Evolutionary conservation across 2,329 filamentous ascomycete genomes (phyloP), one percentile per base, ranked within the genome.

Genomic region (Bertia moriformis): DNA sequence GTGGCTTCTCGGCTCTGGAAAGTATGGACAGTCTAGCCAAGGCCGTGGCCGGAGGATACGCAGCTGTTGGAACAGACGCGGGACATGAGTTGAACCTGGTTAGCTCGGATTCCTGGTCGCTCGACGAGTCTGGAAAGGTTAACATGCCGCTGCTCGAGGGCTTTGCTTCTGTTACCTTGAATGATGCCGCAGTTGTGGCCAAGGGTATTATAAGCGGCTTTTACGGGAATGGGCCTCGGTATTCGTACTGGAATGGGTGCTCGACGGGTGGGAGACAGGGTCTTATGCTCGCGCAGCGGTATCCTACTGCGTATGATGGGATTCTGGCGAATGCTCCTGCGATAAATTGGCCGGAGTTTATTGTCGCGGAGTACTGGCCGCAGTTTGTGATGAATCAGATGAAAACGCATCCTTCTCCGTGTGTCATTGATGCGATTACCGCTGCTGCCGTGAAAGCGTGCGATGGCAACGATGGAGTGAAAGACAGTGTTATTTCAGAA

Each of bases 351-450:
- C 5, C 4, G 12, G 17, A 4, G 17, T 24, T 24, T 38, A 38
- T 19, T 38, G 37, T 38, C 18, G 37, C 19, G 37, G 37, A 38
- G 15, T 14, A 19, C 18, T 38, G 5, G 19, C 4, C 18, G 12
- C 24, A 24, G 24, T 24, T 24, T 7, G 12, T n/a, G 18, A 19
- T 14, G 19, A 38, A 24, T 38, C 37, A 15, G 19, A 12, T 19
- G 17, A 15, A 17, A 19, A 4, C 7, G 7, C n/a, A 27, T 27
- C 22, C 22, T 7, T n/a, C 22, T 7, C 22, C 33, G 1, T 63
- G 58, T 43, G 57, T 60, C 33, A 39, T 60, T n/a, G 47, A 55
- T 14, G 53, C 51, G 3, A 54, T 61, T 40, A 53, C 48, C 0
- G 42, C 44, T 3, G 53, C 52, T 7, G 58, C 57, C 2, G 48